phyloP scores from a whole-genome alignment of 2,329 filamentous ascomycete species.

The Macrophomina tecta region DNA sequence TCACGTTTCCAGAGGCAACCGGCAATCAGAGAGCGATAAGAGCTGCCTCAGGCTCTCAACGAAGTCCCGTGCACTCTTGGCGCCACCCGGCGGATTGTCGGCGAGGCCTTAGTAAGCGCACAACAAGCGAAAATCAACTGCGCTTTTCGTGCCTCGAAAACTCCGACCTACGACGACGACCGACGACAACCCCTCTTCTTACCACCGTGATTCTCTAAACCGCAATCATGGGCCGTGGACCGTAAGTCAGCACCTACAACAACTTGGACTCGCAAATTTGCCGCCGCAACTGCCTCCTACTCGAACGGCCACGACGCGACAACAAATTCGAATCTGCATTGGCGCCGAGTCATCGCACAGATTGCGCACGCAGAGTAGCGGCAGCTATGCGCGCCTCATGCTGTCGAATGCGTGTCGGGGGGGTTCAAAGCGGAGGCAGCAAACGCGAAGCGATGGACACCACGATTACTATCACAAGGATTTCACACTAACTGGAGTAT shows the following conservation, averaged over 20 bases:
- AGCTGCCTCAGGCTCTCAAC: background rate
- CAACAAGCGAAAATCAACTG: slow-evolving; percentile 29
- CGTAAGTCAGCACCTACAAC: slow-evolving; percentile 52
- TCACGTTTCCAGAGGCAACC: slow-evolving; percentile 23
- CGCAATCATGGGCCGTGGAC: slow-evolving; percentile 70
- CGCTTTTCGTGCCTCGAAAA: slow-evolving; percentile 25
- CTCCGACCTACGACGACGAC: slow-evolving; percentile 36
- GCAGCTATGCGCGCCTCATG: background rate
- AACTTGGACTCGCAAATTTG: background rate
- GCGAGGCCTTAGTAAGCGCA: slow-evolving; percentile 27
- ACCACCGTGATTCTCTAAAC: slow-evolving; percentile 45
- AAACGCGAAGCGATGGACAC: background rate
- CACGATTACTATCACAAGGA: background rate
- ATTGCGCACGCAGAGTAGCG: background rate
- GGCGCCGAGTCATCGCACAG: background rate
- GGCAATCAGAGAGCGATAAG: background rate
- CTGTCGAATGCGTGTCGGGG: background rate
- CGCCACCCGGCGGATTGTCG: slow-evolving; percentile 14
- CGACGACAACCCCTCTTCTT: slow-evolving; percentile 38
- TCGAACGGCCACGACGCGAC: slow-evolving; percentile 1
- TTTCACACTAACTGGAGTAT: slow-evolving; percentile 5
- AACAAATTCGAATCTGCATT: slow-evolving; percentile 5
- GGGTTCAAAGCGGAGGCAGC: slow-evolving; percentile 8
- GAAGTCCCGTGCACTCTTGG: too few relatives aligned
- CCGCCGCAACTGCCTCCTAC: slow-evolving; percentile 14